Evolutionary conservation across 352 stramenopile genomes (phyloP).

Genomic region (Phytophthora melonis): DNA sequence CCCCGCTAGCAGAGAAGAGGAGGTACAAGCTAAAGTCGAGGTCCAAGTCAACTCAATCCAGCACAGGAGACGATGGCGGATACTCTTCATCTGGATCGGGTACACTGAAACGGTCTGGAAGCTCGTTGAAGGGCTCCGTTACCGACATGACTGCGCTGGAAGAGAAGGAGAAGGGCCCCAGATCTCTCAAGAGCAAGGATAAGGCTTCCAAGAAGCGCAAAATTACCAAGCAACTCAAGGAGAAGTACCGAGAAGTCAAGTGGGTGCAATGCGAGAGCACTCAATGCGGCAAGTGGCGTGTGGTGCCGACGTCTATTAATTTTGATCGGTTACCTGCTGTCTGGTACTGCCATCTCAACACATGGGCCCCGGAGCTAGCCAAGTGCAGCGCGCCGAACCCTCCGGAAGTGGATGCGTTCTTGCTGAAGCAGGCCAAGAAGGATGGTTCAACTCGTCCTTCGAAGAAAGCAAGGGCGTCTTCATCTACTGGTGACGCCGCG

Average conservation of each 20-base stretch:
- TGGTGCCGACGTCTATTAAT: constrained; percentile 93
- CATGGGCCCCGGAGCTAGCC: constrained; percentile 76
- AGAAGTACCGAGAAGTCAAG: constrained; percentile 86
- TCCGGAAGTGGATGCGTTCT: constrained; percentile 72
- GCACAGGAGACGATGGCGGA: constrained; percentile 37
- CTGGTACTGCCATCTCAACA: constrained; percentile 90
- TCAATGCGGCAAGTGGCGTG: constrained; percentile 95
- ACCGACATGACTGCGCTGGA: constrained; percentile 31
- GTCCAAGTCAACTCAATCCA: constrained; percentile 31
- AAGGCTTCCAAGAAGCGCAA: constrained; percentile 83
- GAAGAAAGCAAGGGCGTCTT: constrained; percentile 59
- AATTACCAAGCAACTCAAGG: constrained; percentile 79
- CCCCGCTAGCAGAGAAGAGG: constrained; percentile 38
- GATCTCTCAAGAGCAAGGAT: constrained; percentile 57
- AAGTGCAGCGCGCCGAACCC: constrained; percentile 78
- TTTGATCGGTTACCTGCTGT: constrained; percentile 90
- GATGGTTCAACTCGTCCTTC: constrained; percentile 43
- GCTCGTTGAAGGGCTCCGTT: constrained; percentile 29
- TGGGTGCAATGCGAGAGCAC: constrained; percentile 97
- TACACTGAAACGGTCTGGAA: constrained; percentile 31
- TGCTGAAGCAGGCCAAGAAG: constrained; percentile 77
- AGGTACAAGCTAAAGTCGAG: constrained; percentile 47
- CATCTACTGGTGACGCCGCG: constrained; percentile 14
- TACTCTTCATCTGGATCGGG: constrained; percentile 55
- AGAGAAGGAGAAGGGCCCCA: constrained; percentile 38